Conservation (phyloP, 2,329 filamentous ascomycete genomes). For the Penicillium sp. region DNA sequence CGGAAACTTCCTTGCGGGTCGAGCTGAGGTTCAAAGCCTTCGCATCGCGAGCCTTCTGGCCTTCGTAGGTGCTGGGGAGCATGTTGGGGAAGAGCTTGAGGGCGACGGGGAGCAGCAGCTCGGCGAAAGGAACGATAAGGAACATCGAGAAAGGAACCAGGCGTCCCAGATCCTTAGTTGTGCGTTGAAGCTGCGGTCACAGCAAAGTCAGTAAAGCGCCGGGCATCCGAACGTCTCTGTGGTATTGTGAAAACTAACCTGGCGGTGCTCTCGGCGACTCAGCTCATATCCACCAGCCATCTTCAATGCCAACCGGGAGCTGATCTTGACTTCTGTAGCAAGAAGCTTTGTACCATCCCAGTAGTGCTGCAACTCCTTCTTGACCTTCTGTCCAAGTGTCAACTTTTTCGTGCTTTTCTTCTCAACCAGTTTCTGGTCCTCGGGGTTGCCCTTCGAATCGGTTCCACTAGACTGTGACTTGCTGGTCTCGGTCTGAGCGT, state of each 20-base stretch:
- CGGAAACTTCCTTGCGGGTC: slow-evolving; percentile 90
- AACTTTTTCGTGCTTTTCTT: slow-evolving; percentile 80
- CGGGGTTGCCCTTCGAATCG: slow-evolving; percentile 57
- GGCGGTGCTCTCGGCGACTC: slow-evolving; percentile 87
- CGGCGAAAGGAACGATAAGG: slow-evolving; percentile 93
- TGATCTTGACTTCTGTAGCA: slow-evolving; percentile 89
- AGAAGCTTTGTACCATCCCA: slow-evolving; percentile 98
- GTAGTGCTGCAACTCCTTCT: slow-evolving; percentile 91
- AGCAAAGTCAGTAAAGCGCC: slow-evolving; percentile 11
- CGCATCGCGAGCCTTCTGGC: slow-evolving; percentile 82
- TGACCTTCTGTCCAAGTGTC: slow-evolving; percentile 88
- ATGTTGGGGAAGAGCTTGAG: slow-evolving; percentile 96
- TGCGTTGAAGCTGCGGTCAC: slow-evolving; percentile 68
- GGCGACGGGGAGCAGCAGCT: slow-evolving; percentile 86
- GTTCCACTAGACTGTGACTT: slow-evolving; percentile 61
- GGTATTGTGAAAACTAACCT: slow-evolving; percentile 50
- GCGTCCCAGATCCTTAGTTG: slow-evolving; percentile 88
- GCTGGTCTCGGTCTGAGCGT: slow-evolving; percentile 41
- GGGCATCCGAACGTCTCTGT: not conserved
- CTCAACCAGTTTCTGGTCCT: slow-evolving; percentile 61
- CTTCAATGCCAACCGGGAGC: slow-evolving; percentile 85
- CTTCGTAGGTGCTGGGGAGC: slow-evolving; percentile 95
- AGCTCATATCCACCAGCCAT: slow-evolving; percentile 98
- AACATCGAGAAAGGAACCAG: slow-evolving; percentile 96
- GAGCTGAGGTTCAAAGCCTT: slow-evolving; percentile 81